Evolutionary conservation across 768 basidiomycete genomes (phyloP), one percentile per base, ranked within the genome.

Genomic region (Auricularia cornea): DNA sequence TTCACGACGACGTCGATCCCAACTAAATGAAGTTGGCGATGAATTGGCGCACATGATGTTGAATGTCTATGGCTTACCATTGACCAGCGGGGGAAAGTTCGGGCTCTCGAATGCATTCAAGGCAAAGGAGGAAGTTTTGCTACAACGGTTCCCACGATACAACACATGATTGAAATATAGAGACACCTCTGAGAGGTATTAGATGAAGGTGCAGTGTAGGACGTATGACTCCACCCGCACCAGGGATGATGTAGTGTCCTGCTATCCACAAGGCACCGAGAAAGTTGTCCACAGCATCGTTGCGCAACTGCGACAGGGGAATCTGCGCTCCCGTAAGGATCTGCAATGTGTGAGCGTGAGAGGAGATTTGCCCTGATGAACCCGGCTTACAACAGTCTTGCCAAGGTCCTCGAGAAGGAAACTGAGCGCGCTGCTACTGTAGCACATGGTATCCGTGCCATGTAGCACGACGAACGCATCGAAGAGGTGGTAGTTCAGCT

Each of bases 281-380:
- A 11, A 97, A 77, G 72, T 97, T 98, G 68, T 96, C 95, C 4
- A 94, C 86, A 8, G 94, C 93, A 72, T 98, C 94, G 68, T 95
- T 97, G n/a, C 93, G 83, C 56, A 95, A 78, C 70, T 94, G 89
- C 2, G 90, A 93, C 35, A 94, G 77, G 16, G 95, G 92, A 38
- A 98, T 96, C 76, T 97, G 95, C 0, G 94, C 93, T 14, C 94
- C 95, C 1, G 92, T 96, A 32, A 95, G 68, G 63, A 96, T 92
- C 92, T 93, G 60, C 12, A 60, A 61, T 10, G 6, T n/a, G 51
- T 26, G 2, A 33, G 57, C 35, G 57, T 18, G 16, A 59, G 30
- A 41, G n/a, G n/a, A n/a, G n/a, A 31, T 18, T 57, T 10, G 2
- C 8, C 1, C 11, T 6, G 3, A 30, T 20, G 54, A 18, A 12